Conservation (phyloP, 108 stramenopile species). For the Heterococcus sp. region DNA sequence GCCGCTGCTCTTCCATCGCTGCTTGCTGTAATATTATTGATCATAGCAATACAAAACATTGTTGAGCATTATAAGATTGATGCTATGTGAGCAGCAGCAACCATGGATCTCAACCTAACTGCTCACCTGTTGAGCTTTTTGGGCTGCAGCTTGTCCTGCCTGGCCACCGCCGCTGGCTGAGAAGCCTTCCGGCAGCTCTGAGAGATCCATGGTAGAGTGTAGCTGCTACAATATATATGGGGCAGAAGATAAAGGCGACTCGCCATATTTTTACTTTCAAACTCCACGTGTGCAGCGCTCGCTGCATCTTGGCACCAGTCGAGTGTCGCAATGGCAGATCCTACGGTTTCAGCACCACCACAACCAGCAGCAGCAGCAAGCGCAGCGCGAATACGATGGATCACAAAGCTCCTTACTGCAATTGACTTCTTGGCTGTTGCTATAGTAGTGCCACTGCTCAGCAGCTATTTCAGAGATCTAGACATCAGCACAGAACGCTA, state of each 20-base stretch:
- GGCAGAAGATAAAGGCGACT: no score
- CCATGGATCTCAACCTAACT: no score
- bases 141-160: background rate
- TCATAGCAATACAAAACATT: no score
- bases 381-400: no score
- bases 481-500: constrained; percentile 32
- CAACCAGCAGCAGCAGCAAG: no score
- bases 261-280: no score
- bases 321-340: no score
- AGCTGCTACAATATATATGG: background rate
- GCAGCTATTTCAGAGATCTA: constrained; percentile 70
- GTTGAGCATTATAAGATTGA: no score
- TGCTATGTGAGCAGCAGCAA: no score
- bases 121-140: background rate
- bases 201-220: background rate
- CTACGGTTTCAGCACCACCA: no score
- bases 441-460: constrained; percentile 76
- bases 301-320: no score
- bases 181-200: background rate
- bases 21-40: constrained; percentile 3
- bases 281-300: no score
- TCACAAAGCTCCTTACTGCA: constrained; percentile 14
- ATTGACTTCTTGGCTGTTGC: constrained; percentile 80
- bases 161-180: background rate
- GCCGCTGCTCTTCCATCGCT: constrained; percentile 34